phyloP scores from a whole-genome alignment of 208 protist species.

The Crithidia fasciculata region DNA sequence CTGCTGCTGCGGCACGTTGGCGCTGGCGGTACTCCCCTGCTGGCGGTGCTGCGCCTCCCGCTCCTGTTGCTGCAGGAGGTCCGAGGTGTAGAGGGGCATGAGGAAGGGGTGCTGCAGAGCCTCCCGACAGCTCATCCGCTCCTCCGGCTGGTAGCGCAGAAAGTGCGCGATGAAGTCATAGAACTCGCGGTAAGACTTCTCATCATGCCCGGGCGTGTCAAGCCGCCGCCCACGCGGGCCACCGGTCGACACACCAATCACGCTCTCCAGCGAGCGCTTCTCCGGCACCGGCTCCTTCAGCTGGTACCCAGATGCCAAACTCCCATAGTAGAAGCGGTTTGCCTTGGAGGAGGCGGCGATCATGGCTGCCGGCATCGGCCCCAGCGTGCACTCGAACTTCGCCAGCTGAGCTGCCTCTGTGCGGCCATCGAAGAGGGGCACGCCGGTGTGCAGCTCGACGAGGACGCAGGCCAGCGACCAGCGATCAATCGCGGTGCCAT shows the following conservation, averaged over 20 bases:
- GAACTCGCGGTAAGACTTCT: slow-evolving; percentile 57
- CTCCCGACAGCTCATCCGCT: slow-evolving; percentile 79
- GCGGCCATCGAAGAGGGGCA: slow-evolving; percentile 95
- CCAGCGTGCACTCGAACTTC: slow-evolving; percentile 91
- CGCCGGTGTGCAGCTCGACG: slow-evolving; percentile 97
- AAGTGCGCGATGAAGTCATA: slow-evolving; percentile 63
- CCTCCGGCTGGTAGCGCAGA: slow-evolving; percentile 58
- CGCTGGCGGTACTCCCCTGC: not conserved
- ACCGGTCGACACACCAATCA: slow-evolving; percentile 60
- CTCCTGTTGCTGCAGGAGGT: slow-evolving; percentile 44
- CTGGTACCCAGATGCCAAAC: slow-evolving; percentile 10
- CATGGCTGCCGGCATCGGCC: slow-evolving; percentile 72
- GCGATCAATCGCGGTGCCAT: slow-evolving; percentile 97
- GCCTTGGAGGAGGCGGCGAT: slow-evolving; percentile 57
- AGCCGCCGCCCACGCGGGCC: slow-evolving; percentile 46
- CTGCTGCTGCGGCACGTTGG: slow-evolving; percentile 1
- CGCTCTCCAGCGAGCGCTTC: slow-evolving; percentile 40
- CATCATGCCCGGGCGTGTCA: slow-evolving; percentile 52
- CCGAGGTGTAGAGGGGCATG: slow-evolving; percentile 41
- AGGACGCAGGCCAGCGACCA: slow-evolving; percentile 99
- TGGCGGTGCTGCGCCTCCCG: slow-evolving; percentile 11
- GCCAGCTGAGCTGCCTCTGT: slow-evolving; percentile 95
- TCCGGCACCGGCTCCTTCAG: slow-evolving; percentile 53
- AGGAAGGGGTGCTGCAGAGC: slow-evolving; percentile 83
- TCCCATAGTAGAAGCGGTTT: slow-evolving; percentile 63